Base-by-base conservation (phyloP, 2,329 filamentous ascomycete genomes). In the Colletotrichum musicola region DNA sequence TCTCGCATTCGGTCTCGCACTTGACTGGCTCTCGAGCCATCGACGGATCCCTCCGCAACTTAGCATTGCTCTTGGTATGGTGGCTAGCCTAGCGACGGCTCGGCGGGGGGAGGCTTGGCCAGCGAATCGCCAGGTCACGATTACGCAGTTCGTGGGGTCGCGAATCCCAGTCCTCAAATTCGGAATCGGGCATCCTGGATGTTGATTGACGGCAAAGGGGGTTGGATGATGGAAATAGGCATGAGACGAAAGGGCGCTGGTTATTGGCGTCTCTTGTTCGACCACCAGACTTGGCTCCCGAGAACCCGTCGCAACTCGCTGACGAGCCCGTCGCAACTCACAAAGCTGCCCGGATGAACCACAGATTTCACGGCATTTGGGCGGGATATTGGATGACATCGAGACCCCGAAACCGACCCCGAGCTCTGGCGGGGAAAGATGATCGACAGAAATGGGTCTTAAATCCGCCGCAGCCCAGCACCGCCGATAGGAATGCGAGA, bases 1-100 rank as follows among this genome's bases (percentile, higher is more conserved):
- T 68, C 49, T 68, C 65, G 61, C 6, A 16, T 44, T 68, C 65
- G 65, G 47, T 59, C 30, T 60, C 65, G 65, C 22, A 13, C 12
- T 49, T 7, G 42, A 40, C n/a, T 54, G 40, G 40, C 18, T 10
- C n/a, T 9, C 35, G 20, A 13, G 40, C 20, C 46, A 12, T 18
- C 6, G 7, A 49, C 4, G 46, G 20, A 7, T 22, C 4, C 20
- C 20, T n/a, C 46, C 18, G n/a, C 18, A 5, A 16, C 38, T n/a
- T 61, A 35, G 7, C 30, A 12, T 35, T 7, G 30, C 30, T 35
- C 30, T 35, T 10, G 30, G 30, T 35, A 35, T 35, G 30, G 10
- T 7, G 49, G 16, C 20, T 25, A 18, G 13, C 6, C 3, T 30
- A 12, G 22, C 16, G n/a, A 18, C 49, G 22, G 20, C 25, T 51